Evolutionary conservation across 1,139 yeast genomes (phyloP).

Genomic region (Candida sp.): DNA sequence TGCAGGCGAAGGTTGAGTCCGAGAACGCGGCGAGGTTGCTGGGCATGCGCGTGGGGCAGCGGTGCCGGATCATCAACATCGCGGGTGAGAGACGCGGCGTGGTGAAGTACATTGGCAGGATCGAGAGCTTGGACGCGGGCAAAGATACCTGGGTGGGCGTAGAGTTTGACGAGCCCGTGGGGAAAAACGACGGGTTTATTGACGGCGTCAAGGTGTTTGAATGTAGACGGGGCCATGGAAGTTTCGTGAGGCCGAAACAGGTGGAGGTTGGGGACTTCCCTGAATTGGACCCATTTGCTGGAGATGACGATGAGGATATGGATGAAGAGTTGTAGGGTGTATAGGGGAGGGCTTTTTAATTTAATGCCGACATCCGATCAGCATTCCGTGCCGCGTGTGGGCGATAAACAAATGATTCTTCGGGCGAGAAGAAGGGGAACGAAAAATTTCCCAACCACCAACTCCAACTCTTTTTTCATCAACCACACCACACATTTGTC

Average conservation of each 20-base stretch:
- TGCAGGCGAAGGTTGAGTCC: constrained; percentile 19
- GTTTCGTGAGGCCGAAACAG: constrained; percentile 52
- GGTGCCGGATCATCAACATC: constrained; percentile 47
- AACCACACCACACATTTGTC: neutral
- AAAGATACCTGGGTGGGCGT: constrained; percentile 52
- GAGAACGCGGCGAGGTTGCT: constrained; percentile 21
- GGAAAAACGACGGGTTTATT: constrained; percentile 46
- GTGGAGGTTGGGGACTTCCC: constrained; percentile 61
- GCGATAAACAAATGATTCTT: neutral
- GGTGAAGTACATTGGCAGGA: constrained; percentile 68
- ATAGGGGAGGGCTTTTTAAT: neutral
- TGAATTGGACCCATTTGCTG: constrained; percentile 43
- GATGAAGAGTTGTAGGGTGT: constrained; percentile 11
- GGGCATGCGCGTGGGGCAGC: constrained; percentile 32
- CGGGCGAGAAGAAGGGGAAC: neutral
- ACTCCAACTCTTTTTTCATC: neutral
- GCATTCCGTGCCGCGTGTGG: neutral
- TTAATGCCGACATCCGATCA: neutral
- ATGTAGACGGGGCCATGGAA: constrained; percentile 47
- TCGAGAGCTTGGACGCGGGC: constrained; percentile 57
- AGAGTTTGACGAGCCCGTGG: constrained; percentile 55
- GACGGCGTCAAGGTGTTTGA: constrained; percentile 36
- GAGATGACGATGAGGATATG: constrained; percentile 27
- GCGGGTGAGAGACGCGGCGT: constrained; percentile 69
- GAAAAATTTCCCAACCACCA: neutral